Evolutionary conservation across 2,329 filamentous ascomycete genomes (phyloP).

Genomic region (Aspergillus aculeatus): DNA sequence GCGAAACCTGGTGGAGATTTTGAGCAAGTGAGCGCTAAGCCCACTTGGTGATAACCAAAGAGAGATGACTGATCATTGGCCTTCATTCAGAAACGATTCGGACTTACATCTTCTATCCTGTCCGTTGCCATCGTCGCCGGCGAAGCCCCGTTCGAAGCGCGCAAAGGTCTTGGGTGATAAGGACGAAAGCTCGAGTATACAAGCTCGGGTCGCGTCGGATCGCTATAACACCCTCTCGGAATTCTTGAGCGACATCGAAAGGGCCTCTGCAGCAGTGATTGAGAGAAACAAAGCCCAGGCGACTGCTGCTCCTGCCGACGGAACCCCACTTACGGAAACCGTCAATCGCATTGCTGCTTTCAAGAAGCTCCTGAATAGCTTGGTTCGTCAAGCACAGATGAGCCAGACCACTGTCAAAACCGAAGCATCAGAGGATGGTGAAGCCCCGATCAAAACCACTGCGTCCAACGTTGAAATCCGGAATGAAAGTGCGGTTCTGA

Average conservation of each 20-base stretch:
- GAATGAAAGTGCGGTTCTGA: constrained; percentile 64
- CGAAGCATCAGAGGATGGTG: constrained; percentile 34
- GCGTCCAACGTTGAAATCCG: constrained; percentile 41
- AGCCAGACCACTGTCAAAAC: constrained; percentile 36
- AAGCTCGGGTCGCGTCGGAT: constrained; percentile 37
- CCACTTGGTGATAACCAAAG: background rate
- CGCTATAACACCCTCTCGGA: constrained; percentile 43
- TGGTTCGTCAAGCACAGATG: constrained; percentile 63
- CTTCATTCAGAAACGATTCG: constrained; percentile 39
- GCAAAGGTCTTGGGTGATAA: constrained; percentile 40
- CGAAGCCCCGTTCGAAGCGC: constrained; percentile 45
- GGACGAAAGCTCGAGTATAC: constrained; percentile 36
- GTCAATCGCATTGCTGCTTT: constrained; percentile 55
- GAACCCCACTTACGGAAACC: constrained; percentile 34
- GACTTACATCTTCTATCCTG: constrained; percentile 45
- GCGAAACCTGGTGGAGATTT: constrained; percentile 35
- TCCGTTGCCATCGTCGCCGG: constrained; percentile 35
- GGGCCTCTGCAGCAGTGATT: constrained; percentile 37
- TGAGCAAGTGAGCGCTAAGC: constrained; percentile 28
- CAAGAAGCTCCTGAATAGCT: constrained; percentile 60
- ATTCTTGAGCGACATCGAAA: constrained; percentile 45
- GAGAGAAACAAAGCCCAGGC: constrained; percentile 36
- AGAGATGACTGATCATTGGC: constrained; percentile 20
- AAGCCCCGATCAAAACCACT: constrained; percentile 38
- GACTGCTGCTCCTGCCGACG: constrained; percentile 27